Conservation (phyloP, 1,139 yeast genomes). For the Schizosaccharomyces versatilis region DNA sequence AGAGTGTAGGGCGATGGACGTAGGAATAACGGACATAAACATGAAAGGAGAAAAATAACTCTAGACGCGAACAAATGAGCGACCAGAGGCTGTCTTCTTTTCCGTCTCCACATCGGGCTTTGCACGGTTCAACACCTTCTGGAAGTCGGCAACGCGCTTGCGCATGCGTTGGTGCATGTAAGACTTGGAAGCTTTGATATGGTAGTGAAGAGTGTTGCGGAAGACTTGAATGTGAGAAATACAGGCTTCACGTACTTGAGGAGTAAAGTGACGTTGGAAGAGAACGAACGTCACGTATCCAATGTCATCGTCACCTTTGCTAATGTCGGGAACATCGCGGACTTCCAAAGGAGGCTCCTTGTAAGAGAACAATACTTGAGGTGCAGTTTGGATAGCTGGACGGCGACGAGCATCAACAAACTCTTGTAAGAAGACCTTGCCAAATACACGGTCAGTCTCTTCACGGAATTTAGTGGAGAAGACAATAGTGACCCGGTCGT, state of each 20-base stretch:
- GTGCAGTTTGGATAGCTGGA: slow-evolving; percentile 79
- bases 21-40: neutral
- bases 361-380: slow-evolving; percentile 83
- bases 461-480: slow-evolving; percentile 88
- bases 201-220: slow-evolving; percentile 93
- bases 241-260: slow-evolving; percentile 38
- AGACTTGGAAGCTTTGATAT: slow-evolving; percentile 92
- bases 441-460: slow-evolving; percentile 87
- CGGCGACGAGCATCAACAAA: slow-evolving; percentile 93
- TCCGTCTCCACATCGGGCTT: slow-evolving; percentile 81
- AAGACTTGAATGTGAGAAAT: slow-evolving; percentile 77
- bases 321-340: slow-evolving; percentile 21
- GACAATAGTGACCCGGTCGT: slow-evolving; percentile 88
- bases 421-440: slow-evolving; percentile 86
- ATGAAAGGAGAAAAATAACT: neutral
- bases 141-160: slow-evolving; percentile 74
- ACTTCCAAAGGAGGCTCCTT: slow-evolving; percentile 87
- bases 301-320: slow-evolving; percentile 18
- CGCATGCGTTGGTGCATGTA: slow-evolving; percentile 98
- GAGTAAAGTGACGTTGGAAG: slow-evolving; percentile 42
- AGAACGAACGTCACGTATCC: slow-evolving; percentile 27
- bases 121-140: slow-evolving; percentile 88
- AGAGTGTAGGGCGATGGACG: neutral
- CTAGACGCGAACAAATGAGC: slow-evolving; percentile 34
- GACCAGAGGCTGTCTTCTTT: slow-evolving; percentile 66